These are phyloP conservation scores for Cutaneotrichosporon sp. DNA, from an alignment of 1,284 basidiomycete genomes.

Conservation along the genomic window DNA sequence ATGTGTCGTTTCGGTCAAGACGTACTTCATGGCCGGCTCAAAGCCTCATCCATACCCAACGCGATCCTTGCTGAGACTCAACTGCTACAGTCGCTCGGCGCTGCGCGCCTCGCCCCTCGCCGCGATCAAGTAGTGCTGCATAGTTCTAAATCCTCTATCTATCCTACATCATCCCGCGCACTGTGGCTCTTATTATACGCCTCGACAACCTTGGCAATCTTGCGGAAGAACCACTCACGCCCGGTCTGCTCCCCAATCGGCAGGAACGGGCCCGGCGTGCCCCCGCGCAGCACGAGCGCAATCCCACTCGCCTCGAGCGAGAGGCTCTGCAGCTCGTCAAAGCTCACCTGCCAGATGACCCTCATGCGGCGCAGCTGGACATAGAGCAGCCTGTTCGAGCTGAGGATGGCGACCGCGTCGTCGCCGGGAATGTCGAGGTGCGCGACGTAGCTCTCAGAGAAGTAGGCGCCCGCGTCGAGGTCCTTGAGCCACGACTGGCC, in stretches of 20 bases:
- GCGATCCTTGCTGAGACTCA: no score
- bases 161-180: conserved; percentile 28
- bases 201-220: conserved; percentile 55
- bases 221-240: conserved; percentile 61
- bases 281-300: conserved; percentile 67
- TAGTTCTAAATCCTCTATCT: background rate
- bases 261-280: conserved; percentile 60
- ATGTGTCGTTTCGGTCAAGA: no score
- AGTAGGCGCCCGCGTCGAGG: conserved; percentile 69
- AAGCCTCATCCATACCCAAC: no score
- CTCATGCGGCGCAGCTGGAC: conserved; percentile 84
- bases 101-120: background rate
- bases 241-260: conserved; percentile 58
- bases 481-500: conserved; percentile 97
- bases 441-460: conserved; percentile 85
- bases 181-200: conserved; percentile 47
- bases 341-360: conserved; percentile 89
- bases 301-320: conserved; percentile 87
- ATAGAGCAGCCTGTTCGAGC: conserved; percentile 73
- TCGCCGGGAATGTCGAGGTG: conserved; percentile 81
- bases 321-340: conserved; percentile 83
- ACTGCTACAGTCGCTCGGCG: background rate
- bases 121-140: no score
- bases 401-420: conserved; percentile 82
- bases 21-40: no score